phyloP scores from a whole-genome alignment of 805 yeast species.

The Lipomyces kockii region DNA sequence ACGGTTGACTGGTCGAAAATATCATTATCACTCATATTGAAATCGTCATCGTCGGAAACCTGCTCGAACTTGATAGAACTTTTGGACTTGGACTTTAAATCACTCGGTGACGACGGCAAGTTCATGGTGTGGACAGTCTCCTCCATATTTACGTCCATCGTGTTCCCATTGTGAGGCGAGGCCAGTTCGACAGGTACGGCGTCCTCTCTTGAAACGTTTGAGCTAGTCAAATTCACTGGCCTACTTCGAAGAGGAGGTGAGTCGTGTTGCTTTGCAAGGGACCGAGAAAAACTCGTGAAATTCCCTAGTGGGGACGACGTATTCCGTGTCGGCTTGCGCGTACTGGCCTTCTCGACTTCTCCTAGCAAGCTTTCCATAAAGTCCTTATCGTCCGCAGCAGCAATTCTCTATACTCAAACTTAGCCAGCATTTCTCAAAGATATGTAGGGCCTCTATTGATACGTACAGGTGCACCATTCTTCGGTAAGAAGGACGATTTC shows the following conservation, averaged over 20 bases:
- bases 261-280: not conserved
- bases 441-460: not conserved
- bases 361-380: slow-evolving; percentile 72
- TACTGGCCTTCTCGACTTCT: slow-evolving; percentile 50
- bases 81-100: not conserved
- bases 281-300: slow-evolving; percentile 7
- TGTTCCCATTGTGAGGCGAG: not conserved
- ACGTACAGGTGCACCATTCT: slow-evolving; percentile 19
- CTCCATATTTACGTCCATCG: not conserved
- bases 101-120: slow-evolving; percentile 13
- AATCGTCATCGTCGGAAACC: slow-evolving; percentile 16
- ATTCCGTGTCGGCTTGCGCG: slow-evolving; percentile 4
- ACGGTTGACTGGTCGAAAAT: not conserved
- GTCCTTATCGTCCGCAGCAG: slow-evolving; percentile 49
- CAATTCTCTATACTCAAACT: slow-evolving; percentile 4
- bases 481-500: slow-evolving; percentile 10
- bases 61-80: not conserved
- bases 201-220: not conserved
- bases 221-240: not conserved
- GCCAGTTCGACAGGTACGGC: not conserved
- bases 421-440: not conserved
- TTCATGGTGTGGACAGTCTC: not conserved
- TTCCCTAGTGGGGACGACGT: slow-evolving; percentile 13
- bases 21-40: slow-evolving; percentile 9
- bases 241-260: not conserved